Evolutionary conservation across 208 protist genomes (phyloP), one percentile per base, ranked within the genome.

Genomic region (Crithidia expoeki): DNA sequence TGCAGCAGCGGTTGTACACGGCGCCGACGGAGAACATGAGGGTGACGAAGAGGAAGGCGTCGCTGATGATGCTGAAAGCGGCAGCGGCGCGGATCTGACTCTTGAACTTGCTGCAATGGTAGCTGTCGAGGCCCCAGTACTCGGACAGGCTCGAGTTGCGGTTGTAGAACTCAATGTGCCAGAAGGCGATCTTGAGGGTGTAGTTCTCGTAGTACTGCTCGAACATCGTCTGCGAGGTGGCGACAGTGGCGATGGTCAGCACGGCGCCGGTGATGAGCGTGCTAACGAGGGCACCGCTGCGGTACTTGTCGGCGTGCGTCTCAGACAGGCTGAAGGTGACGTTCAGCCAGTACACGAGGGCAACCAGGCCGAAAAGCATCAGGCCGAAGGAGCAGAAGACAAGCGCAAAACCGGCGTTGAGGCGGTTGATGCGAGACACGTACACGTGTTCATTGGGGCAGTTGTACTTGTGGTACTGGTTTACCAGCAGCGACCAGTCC

Each of bases 391-490:
- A 53, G 36, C 51, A 62, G 68, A 85, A 65, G 72, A 66, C 57
- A 21, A 88, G 76, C 16, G 47, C 27, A 46, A 88, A 85, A 47
- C 78, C 83, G 44, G 74, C 72, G 75, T 80, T 68, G 32, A 88
- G 80, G 60, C 79, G 78, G 66, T 74, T 84, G 40, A 86, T 64
- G 53, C 40, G 46, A 33, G 65, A 16, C 32, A 74, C 79, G 68
- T 81, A 81, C 21, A 51, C 38, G 21, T 59, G 9, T 44, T 78
- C 68, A 14, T 53, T 65, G n/a, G 74, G 68, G 70, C 83, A 88
- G 72, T 57, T 85, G 72, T 80, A 76, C 64, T 68, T 66, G 83
- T 85, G 79, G 70, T 83, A 88, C 76, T 80, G 68, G 72, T 79
- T 62, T n/a, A 80, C 76, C 6, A 66, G 60, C 28, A 88, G 58